These are phyloP conservation scores for Takashimella tepidaria DNA, from an alignment of 1,284 basidiomycete species.

Conservation along the genomic window DNA sequence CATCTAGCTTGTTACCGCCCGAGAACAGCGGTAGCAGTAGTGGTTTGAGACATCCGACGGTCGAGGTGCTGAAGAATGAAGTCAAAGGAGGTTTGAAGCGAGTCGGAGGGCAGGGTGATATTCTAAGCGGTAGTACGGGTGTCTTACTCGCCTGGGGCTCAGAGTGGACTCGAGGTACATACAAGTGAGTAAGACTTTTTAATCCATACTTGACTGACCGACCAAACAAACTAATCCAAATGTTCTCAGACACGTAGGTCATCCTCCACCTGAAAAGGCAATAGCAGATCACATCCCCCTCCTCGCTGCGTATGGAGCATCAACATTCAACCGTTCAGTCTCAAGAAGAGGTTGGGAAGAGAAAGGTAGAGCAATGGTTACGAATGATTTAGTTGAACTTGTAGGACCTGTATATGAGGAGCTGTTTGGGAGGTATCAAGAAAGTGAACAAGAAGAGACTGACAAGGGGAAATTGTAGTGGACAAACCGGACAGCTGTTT, in stretches of 20 bases:
- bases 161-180: slow-evolving; percentile 77
- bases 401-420: slow-evolving; percentile 69
- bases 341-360: slow-evolving; percentile 69
- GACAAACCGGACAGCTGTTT: too few relatives aligned
- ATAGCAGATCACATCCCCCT: slow-evolving; percentile 61
- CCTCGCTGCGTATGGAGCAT: slow-evolving; percentile 80
- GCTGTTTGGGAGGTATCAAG: slow-evolving; percentile 55
- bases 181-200: slow-evolving; percentile 51
- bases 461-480: slow-evolving; percentile 3
- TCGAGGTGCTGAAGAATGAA: slow-evolving; percentile 58
- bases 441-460: slow-evolving; percentile 1
- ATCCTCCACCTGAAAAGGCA: slow-evolving; percentile 53
- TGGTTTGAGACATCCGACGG: slow-evolving; percentile 3
- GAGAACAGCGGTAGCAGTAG: slow-evolving; percentile 12
- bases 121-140: slow-evolving; percentile 80
- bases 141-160: slow-evolving; percentile 90
- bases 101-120: slow-evolving; percentile 93
- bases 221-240: too few relatives aligned
- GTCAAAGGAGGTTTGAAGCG: slow-evolving; percentile 77
- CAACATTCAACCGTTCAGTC: slow-evolving; percentile 77
- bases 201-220: too few relatives aligned
- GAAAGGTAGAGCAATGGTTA: slow-evolving; percentile 76
- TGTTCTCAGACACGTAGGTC: slow-evolving; percentile 41
- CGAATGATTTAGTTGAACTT: slow-evolving; percentile 79
- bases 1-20: slow-evolving; percentile 19